Base-by-base conservation (phyloP, 2,329 filamentous ascomycete genomes). In the Sclerotinia nivalis region DNA sequence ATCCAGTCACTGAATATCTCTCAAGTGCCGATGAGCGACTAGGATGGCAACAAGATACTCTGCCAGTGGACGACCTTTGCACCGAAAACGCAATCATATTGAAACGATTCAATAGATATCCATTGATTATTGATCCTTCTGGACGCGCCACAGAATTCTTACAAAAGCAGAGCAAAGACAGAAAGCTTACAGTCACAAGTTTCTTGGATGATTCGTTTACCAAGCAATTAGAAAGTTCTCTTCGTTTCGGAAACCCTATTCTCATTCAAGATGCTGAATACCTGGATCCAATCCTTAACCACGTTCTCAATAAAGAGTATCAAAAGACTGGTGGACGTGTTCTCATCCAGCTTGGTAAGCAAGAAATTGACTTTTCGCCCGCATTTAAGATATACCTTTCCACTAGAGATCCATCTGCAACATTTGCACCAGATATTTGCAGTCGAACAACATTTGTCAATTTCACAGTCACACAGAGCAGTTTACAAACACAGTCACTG, bases 371-470 rank as follows among this genome's bases (percentile, higher is more conserved):
- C 81, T 99, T 99, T 82, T 99, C 96, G 65, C 95, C 96, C 1
- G 89, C 94, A 0, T 99, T 99, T 86, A 96, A 91, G 82, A 86
- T 99, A 45, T 99, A 97, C 80, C 84, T 99, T 52, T 97, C 95
- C 0, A 99, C 96, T 1, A 87, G 95, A 77, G 96, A 99, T 82
- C 96, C 96, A 1, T 99, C 96, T 55, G 95, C 96, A 37, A 93
- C 91, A 10, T 99, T 99, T 80, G 89, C 96, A 10, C 96, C 96
- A 0, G 96, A 99, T 78, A 93, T 99, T 73, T 99, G 96, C 88
- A 97, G 93, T 84, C 89, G 96, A 77, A 98, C 96, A 9, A 99
- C 96, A 0, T 97, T 99, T 81, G 96, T 99, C 86, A 99, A 99
- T 82, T 99, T 99, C 76, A 98, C 96, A 1, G 95, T 99, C 73